These are phyloP conservation scores for Linnemannia hyalina DNA, from an alignment of 192 early-diverging fungal genomes.

Conservation along the genomic window DNA sequence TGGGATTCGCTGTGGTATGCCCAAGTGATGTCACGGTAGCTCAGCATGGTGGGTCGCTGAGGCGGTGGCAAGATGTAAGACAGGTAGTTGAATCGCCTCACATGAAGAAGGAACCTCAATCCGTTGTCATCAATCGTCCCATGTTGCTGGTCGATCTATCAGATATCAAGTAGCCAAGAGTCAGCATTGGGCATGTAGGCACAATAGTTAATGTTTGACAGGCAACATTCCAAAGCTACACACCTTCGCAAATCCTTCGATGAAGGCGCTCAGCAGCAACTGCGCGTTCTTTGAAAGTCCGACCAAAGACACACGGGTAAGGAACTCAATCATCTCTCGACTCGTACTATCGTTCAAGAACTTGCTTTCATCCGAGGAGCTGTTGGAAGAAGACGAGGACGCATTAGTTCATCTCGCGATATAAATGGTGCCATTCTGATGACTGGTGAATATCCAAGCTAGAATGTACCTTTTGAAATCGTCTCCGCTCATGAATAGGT, in stretches of 20 bases:
- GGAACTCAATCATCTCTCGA: slow-evolving; percentile 63
- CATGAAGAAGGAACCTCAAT: slow-evolving; percentile 80
- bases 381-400: background rate
- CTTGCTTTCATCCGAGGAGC: slow-evolving; percentile 40
- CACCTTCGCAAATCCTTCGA: slow-evolving; percentile 80
- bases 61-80: slow-evolving; percentile 66
- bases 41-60: slow-evolving; percentile 60
- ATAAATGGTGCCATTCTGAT: too few relatives aligned
- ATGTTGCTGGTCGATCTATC: slow-evolving; percentile 77
- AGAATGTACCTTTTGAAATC: slow-evolving; percentile 43
- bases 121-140: slow-evolving; percentile 89
- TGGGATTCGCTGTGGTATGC: slow-evolving; percentile 93
- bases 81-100: slow-evolving; percentile 76
- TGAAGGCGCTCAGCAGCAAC: slow-evolving; percentile 79
- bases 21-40: slow-evolving; percentile 84
- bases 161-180: background rate
- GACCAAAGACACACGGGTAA: slow-evolving; percentile 68
- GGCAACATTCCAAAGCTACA: background rate
- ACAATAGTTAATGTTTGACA: background rate
- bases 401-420: background rate
- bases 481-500: slow-evolving; percentile 68
- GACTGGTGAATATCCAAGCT: background rate
- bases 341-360: slow-evolving; percentile 46
- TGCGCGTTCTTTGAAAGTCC: slow-evolving; percentile 79
- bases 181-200: background rate